These are phyloP conservation scores for Asterophora lycoperdoides DNA, from an alignment of 768 basidiomycete species.

Conservation along the genomic window DNA sequence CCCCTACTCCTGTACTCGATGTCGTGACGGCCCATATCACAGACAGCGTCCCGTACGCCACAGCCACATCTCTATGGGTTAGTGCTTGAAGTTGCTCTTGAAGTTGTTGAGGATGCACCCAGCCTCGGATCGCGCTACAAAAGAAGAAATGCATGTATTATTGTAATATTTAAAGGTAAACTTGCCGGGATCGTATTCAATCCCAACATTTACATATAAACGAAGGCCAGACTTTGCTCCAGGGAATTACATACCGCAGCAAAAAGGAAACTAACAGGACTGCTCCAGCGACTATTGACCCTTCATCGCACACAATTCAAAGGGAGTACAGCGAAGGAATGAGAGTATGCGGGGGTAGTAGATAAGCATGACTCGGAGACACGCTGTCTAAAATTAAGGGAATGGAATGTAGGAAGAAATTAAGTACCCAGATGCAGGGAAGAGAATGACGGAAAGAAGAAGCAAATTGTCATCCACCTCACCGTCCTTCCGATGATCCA, in stretches of 20 bases:
- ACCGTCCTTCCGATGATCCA: constrained; percentile 20
- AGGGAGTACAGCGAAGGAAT: constrained; percentile 5
- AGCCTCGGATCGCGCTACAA: not conserved
- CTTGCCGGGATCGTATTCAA: no score
- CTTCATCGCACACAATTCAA: constrained; percentile 8
- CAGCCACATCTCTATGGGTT: constrained; percentile 31
- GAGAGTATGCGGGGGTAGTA: constrained; percentile 10
- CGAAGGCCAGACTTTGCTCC: no score
- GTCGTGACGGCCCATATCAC: constrained; percentile 22
- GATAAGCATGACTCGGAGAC: not conserved
- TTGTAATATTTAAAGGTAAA: no score
- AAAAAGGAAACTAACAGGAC: no score
- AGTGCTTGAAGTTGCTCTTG: no score
- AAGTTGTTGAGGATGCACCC: no score
- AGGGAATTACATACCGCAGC: no score
- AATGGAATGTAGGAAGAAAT: not conserved
- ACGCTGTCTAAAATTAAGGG: constrained; percentile 4
- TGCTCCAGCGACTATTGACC: no score
- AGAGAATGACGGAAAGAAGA: not conserved
- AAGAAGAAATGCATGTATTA: constrained; percentile 4
- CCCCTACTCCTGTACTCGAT: constrained; percentile 25
- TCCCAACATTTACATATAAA: no score
- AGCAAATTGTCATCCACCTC: not conserved
- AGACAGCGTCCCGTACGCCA: constrained; percentile 23
- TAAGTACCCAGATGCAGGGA: not conserved